Percentiles rank a stretch among this genome's conserved stretches.
Conservation (phyloP, 139 green algal species). For the Chlamydomonas sphaeroides region DNA sequence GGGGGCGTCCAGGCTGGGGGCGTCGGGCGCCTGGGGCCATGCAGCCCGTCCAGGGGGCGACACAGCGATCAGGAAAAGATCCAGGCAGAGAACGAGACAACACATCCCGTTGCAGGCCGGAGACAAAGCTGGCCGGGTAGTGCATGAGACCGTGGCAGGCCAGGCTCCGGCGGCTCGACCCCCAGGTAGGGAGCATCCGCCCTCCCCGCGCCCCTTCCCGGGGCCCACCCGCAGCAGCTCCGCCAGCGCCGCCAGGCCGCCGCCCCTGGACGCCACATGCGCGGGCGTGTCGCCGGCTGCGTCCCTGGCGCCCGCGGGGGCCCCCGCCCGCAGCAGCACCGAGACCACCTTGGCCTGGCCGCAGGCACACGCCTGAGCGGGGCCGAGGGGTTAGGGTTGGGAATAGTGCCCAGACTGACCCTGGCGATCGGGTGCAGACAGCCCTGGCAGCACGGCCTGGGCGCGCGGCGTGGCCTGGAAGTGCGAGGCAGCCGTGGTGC, state of each 20-base stretch:
- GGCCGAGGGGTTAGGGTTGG: neutral
- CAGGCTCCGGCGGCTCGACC: too few species aligned
- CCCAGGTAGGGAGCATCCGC: neutral
- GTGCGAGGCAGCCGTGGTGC: neutral
- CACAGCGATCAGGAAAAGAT: neutral
- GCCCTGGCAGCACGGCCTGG: neutral
- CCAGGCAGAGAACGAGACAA: neutral
- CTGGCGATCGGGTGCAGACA: too few species aligned
- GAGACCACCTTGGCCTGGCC: neutral
- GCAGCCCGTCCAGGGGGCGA: too few species aligned
- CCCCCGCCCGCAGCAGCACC: conserved; percentile 12
- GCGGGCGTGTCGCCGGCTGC: conserved; percentile 2
- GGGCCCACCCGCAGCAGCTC: conserved; percentile 7
- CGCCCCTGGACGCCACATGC: conserved; percentile 1
- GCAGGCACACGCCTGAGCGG: conserved; percentile 12
- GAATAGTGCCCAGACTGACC: too few species aligned
- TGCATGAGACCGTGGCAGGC: too few species aligned
- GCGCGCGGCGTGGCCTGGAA: neutral
- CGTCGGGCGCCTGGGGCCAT: neutral
- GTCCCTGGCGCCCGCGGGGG: neutral
- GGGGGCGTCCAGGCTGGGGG: neutral
- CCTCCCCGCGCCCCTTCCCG: neutral
- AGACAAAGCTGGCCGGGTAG: neutral
- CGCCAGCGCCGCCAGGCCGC: conserved; percentile 8
- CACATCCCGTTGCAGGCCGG: neutral